Evolutionary conservation across 495 filamentous ascomycete genomes (phyloP).

Genomic region (Penicillium salamii): DNA sequence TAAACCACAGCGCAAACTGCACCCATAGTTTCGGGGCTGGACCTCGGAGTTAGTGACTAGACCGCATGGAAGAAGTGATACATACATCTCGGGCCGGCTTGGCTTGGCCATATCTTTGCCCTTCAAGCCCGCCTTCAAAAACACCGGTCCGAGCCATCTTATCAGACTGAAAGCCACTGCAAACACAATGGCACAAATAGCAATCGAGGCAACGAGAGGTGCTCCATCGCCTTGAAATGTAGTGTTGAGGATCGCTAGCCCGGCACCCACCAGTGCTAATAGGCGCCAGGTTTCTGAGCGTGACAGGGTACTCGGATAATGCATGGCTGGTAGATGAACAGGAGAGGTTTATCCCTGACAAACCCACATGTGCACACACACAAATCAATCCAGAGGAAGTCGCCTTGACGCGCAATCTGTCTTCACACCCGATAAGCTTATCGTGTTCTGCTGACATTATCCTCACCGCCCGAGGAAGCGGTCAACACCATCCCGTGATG

Average conservation of each 20-base stretch:
- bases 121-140: conserved; percentile 85
- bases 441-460: conserved; percentile 29
- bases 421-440: conserved; percentile 28
- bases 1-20: conserved; percentile 91
- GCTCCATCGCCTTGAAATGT: conserved; percentile 83
- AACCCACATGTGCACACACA: no score
- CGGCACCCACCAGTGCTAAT: conserved; percentile 63
- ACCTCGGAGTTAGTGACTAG: conserved; percentile 15
- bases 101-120: conserved; percentile 87
- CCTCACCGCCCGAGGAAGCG: conserved; percentile 25
- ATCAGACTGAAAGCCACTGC: conserved; percentile 77
- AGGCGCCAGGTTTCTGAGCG: conserved; percentile 69
- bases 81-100: conserved; percentile 70
- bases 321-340: conserved; percentile 32
- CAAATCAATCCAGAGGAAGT: conserved; percentile 5
- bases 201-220: conserved; percentile 82
- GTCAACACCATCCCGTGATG: conserved; percentile 23
- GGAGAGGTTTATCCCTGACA: not conserved
- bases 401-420: conserved; percentile 31
- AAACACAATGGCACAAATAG: conserved; percentile 83
- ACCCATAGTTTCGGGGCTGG: conserved; percentile 94
- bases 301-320: conserved; percentile 49
- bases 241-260: conserved; percentile 71
- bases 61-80: conserved; percentile 6
- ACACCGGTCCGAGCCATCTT: conserved; percentile 88